Evolutionary conservation across 169 alveolate species (phyloP), one percentile per base, ranked within the genome.

Genomic region (Babesia divergens): DNA sequence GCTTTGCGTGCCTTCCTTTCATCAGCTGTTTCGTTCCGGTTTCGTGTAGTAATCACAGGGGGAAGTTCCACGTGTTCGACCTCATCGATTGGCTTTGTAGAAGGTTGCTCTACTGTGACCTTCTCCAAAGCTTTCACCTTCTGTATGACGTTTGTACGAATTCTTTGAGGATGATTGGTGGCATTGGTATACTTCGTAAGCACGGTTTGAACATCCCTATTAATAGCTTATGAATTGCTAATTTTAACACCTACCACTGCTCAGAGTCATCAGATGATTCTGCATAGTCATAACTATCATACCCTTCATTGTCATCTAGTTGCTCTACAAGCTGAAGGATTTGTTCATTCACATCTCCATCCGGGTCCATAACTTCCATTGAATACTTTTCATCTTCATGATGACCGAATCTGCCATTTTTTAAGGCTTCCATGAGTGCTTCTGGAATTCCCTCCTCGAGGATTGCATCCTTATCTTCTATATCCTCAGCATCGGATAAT

Each of bases 11-110:
- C 92, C 28, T 77, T 74, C 65, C 77, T 84, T 50, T 91, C 94
- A 31, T 91, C 95, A 6, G 85, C 58, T 6, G 94, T 90, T 76
- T 91, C 95, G 43, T 76, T 82, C 64, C 84, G 90, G 28, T 55
- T 65, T 29, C 94, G 65, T 9, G 65, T 60, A 18, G 90, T 74
- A 29, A 66, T 55, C 24, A 62, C 59, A 31, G 28, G 60, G 3
- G 72, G 72, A 22, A 62, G 59, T 22, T 62, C 62, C 1, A 62
- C 22, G 49, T 62, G 47, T 35, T 62, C 72, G 49, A 62, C 72
- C 42, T 43, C 72, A 22, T 20, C 34, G n/a, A 40, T 38, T 18
- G 67, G 43, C 35, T 28, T 66, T 13, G 43, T 47, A 7, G 67
- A 14, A 7, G 44, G 37, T 26, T 32, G 44, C 35, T 51, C 77